phyloP scores from a whole-genome alignment of 2,329 filamentous ascomycete species.

The Colletotrichum tropicicola region DNA sequence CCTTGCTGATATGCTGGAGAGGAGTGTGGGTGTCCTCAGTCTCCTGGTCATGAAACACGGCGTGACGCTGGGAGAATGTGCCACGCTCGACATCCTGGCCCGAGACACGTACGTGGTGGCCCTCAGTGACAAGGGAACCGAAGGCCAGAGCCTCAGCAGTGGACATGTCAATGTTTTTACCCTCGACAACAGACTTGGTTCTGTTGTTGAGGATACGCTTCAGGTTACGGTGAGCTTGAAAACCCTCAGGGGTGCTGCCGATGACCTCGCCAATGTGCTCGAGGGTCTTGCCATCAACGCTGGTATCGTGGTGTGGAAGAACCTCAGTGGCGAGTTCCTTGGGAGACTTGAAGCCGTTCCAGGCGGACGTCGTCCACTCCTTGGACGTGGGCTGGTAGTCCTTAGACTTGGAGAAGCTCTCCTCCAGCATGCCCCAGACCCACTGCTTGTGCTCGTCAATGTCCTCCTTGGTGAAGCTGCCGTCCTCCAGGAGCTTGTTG shows the following conservation, averaged over 20 bases:
- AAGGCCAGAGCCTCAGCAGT: slow-evolving; percentile 97
- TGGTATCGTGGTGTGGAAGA: slow-evolving; percentile 89
- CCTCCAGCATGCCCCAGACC: slow-evolving; percentile 99
- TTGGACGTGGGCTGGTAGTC: slow-evolving; percentile 96
- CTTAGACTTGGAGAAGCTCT: slow-evolving; percentile 96
- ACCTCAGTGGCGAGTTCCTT: slow-evolving; percentile 97
- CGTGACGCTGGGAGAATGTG: slow-evolving; percentile 98
- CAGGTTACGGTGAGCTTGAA: slow-evolving; percentile 91
- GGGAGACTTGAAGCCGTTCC: slow-evolving; percentile 99
- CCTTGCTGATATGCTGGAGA: slow-evolving; percentile 85
- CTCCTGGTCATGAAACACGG: slow-evolving; percentile 97
- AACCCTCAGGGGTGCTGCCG: slow-evolving; percentile 81
- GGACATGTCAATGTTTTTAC: slow-evolving; percentile 96
- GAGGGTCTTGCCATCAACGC: slow-evolving; percentile 76
- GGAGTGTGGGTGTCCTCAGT: slow-evolving; percentile 93
- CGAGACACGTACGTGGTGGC: slow-evolving; percentile 96
- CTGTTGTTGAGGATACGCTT: slow-evolving; percentile 93
- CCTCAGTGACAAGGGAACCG: slow-evolving; percentile 88
- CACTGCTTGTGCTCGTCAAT: slow-evolving; percentile 99
- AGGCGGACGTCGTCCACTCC: slow-evolving; percentile 98
- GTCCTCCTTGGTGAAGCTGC: slow-evolving; percentile 96
- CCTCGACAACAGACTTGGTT: slow-evolving; percentile 91
- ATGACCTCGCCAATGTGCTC: slow-evolving; percentile 86
- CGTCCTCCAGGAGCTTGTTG: slow-evolving; percentile 88
- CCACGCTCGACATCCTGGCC: slow-evolving; percentile 99